A percentile compares a stretch with the other conserved stretches of the same genome.
phyloP scores from a whole-genome alignment of 2,329 filamentous ascomycete genomes.

The Penicillium paneum region DNA sequence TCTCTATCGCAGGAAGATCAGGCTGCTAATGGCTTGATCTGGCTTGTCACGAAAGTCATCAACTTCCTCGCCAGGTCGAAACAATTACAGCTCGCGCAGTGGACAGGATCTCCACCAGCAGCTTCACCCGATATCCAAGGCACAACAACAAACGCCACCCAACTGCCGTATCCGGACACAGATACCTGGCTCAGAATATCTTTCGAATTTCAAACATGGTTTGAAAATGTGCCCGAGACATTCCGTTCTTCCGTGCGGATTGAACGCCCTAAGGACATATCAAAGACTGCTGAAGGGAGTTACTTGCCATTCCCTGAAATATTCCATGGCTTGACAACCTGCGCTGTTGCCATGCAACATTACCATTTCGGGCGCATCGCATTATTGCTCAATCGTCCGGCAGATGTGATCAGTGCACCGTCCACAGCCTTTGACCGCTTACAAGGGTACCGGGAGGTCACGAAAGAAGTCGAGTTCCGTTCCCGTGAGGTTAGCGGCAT shows the following conservation, averaged over 20 bases:
- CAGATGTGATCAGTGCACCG: constrained; percentile 52
- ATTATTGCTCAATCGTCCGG: constrained; percentile 58
- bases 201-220: constrained; percentile 57
- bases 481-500: constrained; percentile 59
- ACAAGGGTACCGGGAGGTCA: constrained; percentile 56
- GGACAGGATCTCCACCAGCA: constrained; percentile 30
- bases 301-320: constrained; percentile 51
- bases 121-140: constrained; percentile 35
- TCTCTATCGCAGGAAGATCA: constrained; percentile 57
- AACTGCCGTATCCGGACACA: constrained; percentile 47
- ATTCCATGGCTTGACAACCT: constrained; percentile 61
- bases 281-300: constrained; percentile 31
- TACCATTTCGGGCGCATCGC: constrained; percentile 64
- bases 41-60: constrained; percentile 60
- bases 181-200: constrained; percentile 53
- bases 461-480: constrained; percentile 55
- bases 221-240: constrained; percentile 55
- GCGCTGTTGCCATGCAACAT: constrained; percentile 61
- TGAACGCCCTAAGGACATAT: constrained; percentile 36
- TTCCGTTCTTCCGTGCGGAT: constrained; percentile 55
- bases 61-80: constrained; percentile 61
- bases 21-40: constrained; percentile 59
- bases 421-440: constrained; percentile 55
- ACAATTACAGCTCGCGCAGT: constrained; percentile 43
- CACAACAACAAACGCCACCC: neutral